Base-by-base conservation (phyloP, 176 grass and related monocot species). In the Melocanna baccifera region DNA sequence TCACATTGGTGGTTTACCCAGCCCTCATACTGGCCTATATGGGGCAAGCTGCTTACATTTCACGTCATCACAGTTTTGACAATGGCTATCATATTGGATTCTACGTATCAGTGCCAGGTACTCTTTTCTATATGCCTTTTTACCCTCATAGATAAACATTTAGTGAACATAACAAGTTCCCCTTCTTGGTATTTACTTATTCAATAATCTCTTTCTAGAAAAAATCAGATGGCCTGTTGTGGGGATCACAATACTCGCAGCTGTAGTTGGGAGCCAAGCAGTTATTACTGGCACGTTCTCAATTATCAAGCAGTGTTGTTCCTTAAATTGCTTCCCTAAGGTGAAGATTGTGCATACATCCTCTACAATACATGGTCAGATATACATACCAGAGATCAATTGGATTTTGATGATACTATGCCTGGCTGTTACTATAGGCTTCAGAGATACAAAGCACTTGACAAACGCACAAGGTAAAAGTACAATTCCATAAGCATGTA, bases 31-130 rank as follows among this genome's bases (percentile, higher is more conserved):
- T 98, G n/a, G 93, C 96, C 64, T 98, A 98, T 64, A 95, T 95
- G 93, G 96, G 96, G 50, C 96, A 98, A 87, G 96, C 96, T 68
- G 96, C 96, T 76, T 98, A 95, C 85, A 88, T 98, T 70, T 98
- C 96, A 57, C 86, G 53, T 45, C 96, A 99, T 87, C 96, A 96
- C 72, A 80, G 47, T 46, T 96, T 96, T 64, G 85, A 89, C 71
- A 87, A 79, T 53, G 80, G 84, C 62, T 84, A 91, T 64, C 76
- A 84, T 79, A 96, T 99, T 84, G 93, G 93, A 81, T 99, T 99
- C 48, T 99, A 99, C 7, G 91, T 99, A 20, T 99, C 96, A 43
- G 96, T 99, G 19, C 96, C 96, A 87, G 96, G 96, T 99, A 93
- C 48, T 75, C 46, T 51, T 51, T 71, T 83, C 23, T 50, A 36